phyloP scores from a whole-genome alignment of 2,329 filamentous ascomycete genomes.

The Calonectria hawksworthii region DNA sequence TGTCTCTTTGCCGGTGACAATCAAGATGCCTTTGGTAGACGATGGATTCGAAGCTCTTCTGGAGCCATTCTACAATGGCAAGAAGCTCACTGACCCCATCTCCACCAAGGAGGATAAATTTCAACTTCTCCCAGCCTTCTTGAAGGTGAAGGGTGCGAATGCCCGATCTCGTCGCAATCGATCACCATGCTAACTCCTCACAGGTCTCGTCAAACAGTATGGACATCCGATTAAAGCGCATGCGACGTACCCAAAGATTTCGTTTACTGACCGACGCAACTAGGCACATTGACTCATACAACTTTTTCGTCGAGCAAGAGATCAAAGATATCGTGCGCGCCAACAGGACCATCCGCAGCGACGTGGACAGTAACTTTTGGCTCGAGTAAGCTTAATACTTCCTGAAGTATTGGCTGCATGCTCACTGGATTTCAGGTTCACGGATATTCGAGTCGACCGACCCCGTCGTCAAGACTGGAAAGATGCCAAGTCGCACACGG shows the following conservation, averaged over 20 bases:
- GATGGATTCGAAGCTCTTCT: slow-evolving; percentile 77
- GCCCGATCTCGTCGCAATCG: slow-evolving; percentile 1
- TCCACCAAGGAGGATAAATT: slow-evolving; percentile 88
- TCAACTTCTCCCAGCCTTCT: slow-evolving; percentile 95
- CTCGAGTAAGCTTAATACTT: slow-evolving; percentile 70
- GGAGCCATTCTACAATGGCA: slow-evolving; percentile 78
- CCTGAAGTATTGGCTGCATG: not conserved
- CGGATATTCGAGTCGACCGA: slow-evolving; percentile 87
- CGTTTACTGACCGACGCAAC: slow-evolving; percentile 27
- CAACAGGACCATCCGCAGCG: slow-evolving; percentile 89
- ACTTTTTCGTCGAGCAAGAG: slow-evolving; percentile 97
- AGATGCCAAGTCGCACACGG: slow-evolving; percentile 76
- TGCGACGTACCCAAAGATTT: not conserved
- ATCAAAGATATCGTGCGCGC: slow-evolving; percentile 97
- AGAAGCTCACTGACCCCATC: slow-evolving; percentile 75
- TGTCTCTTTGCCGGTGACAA: slow-evolving; percentile 51
- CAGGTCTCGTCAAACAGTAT: slow-evolving; percentile 87
- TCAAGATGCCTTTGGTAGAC: slow-evolving; percentile 67
- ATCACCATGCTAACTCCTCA: slow-evolving; percentile 40
- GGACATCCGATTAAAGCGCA: slow-evolving; percentile 37
- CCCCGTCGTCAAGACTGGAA: slow-evolving; percentile 86
- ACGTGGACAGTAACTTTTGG: slow-evolving; percentile 93
- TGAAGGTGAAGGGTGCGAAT: slow-evolving; percentile 87
- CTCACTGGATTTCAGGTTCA: slow-evolving; percentile 66
- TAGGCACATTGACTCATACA: slow-evolving; percentile 95